phyloP scores from a whole-genome alignment of 2,329 filamentous ascomycete genomes.

The Aspergillus tubingensis region DNA sequence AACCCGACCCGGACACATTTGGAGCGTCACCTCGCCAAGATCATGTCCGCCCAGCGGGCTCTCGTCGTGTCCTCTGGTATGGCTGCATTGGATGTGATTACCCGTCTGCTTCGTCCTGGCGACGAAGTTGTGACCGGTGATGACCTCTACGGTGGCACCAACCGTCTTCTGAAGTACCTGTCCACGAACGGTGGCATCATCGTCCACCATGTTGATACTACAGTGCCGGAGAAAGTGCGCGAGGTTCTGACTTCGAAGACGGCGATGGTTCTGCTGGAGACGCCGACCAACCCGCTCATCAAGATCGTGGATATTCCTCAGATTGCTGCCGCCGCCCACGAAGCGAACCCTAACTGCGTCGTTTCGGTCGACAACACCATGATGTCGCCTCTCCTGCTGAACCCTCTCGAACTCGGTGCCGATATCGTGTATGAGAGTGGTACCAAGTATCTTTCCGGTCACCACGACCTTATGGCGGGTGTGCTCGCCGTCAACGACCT shows the following conservation, averaged over 20 bases:
- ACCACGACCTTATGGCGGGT: conserved; percentile 98
- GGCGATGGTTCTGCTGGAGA: conserved; percentile 92
- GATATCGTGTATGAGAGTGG: conserved; percentile 97
- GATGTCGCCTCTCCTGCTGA: conserved; percentile 92
- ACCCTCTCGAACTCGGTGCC: conserved; percentile 89
- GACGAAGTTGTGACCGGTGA: conserved; percentile 98
- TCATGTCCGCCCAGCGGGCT: conserved; percentile 92
- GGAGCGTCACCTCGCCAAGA: conserved; percentile 95
- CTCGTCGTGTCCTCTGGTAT: conserved; percentile 95
- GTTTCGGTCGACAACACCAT: conserved; percentile 98
- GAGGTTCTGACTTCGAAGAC: conserved; percentile 75
- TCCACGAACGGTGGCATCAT: conserved; percentile 86
- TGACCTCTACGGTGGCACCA: conserved; percentile 93
- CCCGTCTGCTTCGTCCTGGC: conserved; percentile 81
- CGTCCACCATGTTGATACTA: conserved; percentile 96
- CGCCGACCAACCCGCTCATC: conserved; percentile 95
- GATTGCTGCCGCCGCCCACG: conserved; percentile 76
- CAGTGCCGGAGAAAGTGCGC: conserved; percentile 69
- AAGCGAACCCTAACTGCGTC: conserved; percentile 73
- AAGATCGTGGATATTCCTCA: conserved; percentile 91
- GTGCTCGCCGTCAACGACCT: conserved; percentile 89
- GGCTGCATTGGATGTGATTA: conserved; percentile 96
- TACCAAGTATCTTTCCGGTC: conserved; percentile 95
- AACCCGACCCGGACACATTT: conserved; percentile 96
- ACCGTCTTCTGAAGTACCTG: conserved; percentile 89